phyloP scores from a whole-genome alignment of 257 asterid species.

The Jaltomata sinuosa region DNA sequence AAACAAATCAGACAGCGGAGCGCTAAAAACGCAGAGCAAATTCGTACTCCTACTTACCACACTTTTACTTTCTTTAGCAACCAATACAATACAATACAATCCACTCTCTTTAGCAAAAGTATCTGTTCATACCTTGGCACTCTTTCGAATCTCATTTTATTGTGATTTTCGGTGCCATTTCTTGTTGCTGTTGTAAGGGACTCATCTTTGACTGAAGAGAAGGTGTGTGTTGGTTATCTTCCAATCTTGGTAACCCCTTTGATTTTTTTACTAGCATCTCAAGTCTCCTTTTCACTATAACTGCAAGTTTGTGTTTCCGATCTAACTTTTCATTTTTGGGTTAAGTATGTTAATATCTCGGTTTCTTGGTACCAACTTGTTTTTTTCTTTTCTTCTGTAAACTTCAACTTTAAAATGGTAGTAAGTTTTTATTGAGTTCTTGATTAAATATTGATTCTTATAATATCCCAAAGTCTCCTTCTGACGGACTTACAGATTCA shows the following conservation, averaged over 20 bases:
- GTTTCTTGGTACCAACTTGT: background rate
- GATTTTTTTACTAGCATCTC: background rate
- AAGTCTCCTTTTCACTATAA: background rate
- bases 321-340: background rate
- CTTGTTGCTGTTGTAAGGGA: background rate
- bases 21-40: background rate
- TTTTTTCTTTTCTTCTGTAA: background rate
- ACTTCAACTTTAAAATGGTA: background rate
- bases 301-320: background rate
- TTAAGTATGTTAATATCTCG: background rate
- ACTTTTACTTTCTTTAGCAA: background rate
- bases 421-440: background rate
- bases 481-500: background rate
- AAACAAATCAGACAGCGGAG: conserved; percentile 14
- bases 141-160: no score
- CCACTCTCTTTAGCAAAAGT: background rate
- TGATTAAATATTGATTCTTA: background rate
- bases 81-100: background rate
- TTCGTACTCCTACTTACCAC: background rate
- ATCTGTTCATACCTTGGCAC: background rate
- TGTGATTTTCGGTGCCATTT: background rate
- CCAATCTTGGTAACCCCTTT: background rate
- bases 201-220: background rate
- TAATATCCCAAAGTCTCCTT: background rate
- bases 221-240: background rate